These are phyloP conservation scores for Chytriomyces sp. DNA, from an alignment of 192 early-diverging fungal genomes.

Conservation along the genomic window DNA sequence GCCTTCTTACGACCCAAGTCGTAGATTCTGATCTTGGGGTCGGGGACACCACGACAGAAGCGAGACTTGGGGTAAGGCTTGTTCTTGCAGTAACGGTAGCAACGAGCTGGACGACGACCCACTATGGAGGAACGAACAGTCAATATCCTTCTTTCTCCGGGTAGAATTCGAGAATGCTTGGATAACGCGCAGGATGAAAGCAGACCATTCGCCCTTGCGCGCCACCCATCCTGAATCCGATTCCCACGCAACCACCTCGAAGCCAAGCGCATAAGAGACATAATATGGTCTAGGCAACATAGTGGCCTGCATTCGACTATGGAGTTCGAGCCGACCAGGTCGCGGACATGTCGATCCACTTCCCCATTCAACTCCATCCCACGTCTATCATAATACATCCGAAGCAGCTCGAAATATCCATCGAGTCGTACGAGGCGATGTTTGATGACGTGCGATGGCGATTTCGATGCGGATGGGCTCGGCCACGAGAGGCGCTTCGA, in stretches of 20 bases:
- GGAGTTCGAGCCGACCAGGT: neutral
- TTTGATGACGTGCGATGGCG: no score
- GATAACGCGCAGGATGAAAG: neutral
- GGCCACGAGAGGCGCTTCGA: no score
- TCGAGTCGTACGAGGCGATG: no score
- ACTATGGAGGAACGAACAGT: slow-evolving; percentile 49
- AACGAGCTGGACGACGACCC: slow-evolving; percentile 99
- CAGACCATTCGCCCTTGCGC: neutral
- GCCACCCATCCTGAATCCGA: neutral
- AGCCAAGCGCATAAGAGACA: neutral
- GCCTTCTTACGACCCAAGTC: slow-evolving; percentile 98
- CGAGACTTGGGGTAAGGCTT: slow-evolving; percentile 99
- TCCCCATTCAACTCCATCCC: neutral
- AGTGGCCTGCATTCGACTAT: neutral
- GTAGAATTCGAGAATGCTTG: neutral
- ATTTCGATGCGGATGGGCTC: no score
- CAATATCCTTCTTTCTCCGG: neutral
- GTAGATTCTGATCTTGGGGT: slow-evolving; percentile 97
- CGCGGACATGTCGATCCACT: neutral
- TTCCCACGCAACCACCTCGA: neutral
- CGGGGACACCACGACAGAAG: slow-evolving; percentile 99
- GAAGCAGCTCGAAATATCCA: neutral
- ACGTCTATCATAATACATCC: neutral
- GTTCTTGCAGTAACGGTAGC: slow-evolving; percentile 99
- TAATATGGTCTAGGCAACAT: no score